phyloP scores from a whole-genome alignment of 257 asterid species.

The Jacaranda mimosifolia region DNA sequence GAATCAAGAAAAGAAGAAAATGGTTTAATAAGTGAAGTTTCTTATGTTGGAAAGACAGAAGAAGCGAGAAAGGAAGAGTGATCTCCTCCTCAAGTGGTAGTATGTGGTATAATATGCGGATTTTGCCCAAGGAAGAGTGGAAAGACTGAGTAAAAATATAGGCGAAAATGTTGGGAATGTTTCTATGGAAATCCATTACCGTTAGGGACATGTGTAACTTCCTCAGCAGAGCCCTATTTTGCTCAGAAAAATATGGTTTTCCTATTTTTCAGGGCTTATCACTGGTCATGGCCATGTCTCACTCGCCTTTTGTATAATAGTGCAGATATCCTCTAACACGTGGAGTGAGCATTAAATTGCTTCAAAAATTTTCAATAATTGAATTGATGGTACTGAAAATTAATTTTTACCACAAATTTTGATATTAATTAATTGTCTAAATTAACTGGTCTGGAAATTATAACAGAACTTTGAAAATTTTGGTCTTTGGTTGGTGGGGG shows the following conservation, averaged over 20 bases:
- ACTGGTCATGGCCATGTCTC: conserved; percentile 39
- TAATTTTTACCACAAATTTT: not conserved
- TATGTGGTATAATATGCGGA: conserved; percentile 36
- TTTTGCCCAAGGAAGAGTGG: conserved; percentile 28
- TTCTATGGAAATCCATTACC: conserved; percentile 43
- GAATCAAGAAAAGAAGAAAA: not conserved
- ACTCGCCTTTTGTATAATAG: not conserved
- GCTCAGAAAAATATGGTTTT: conserved; percentile 32
- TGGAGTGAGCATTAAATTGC: not conserved
- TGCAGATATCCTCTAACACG: not conserved
- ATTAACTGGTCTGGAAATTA: too few relatives aligned
- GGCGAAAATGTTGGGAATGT: conserved; percentile 52
- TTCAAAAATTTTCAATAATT: not conserved
- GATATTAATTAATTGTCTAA: not conserved
- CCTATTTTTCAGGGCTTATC: conserved; percentile 33
- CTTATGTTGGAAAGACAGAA: conserved; percentile 1
- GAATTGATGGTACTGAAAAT: not conserved
- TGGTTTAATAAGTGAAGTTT: not conserved
- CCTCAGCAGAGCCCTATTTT: conserved; percentile 35
- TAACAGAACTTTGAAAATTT: too few relatives aligned
- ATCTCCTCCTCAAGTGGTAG: not conserved
- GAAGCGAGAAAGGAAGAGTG: not conserved
- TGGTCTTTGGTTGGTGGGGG: too few relatives aligned
- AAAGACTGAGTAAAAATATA: conserved; percentile 60
- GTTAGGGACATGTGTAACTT: conserved; percentile 37